phyloP scores from a whole-genome alignment of 2,329 filamentous ascomycete genomes.

The Fusarium incarnatum region DNA sequence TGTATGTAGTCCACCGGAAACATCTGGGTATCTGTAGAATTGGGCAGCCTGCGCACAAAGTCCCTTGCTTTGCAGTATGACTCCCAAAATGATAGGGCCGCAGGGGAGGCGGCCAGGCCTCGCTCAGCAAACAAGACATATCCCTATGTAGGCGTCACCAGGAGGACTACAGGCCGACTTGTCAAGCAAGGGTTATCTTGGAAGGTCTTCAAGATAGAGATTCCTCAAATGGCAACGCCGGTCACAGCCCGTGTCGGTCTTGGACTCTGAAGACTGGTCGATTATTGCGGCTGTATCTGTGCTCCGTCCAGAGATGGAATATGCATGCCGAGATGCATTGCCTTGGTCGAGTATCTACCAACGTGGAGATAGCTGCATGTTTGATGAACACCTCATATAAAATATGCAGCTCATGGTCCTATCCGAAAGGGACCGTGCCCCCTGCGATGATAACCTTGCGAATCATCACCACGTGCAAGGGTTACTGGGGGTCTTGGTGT shows the following conservation, averaged over 20 bases:
- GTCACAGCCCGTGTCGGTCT: slow-evolving; percentile 6
- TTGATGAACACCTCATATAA: slow-evolving; percentile 35
- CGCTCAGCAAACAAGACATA: not conserved
- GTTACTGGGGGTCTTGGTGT: slow-evolving; percentile 11
- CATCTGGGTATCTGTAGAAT: not conserved
- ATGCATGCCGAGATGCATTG: slow-evolving; percentile 24
- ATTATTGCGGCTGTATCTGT: slow-evolving; percentile 11
- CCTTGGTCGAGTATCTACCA: slow-evolving; percentile 15
- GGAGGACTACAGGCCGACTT: slow-evolving; percentile 10
- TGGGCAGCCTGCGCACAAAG: slow-evolving; percentile 10
- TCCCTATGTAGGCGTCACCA: slow-evolving; percentile 11
- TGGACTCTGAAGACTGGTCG: not conserved
- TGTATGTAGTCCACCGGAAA: not conserved
- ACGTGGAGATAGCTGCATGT: slow-evolving; percentile 36
- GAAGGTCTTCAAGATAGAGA: not conserved
- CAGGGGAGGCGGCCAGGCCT: slow-evolving; percentile 10
- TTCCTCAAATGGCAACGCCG: not conserved
- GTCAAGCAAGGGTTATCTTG: not conserved
- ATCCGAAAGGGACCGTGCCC: slow-evolving; percentile 24
- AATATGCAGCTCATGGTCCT: slow-evolving; percentile 36
- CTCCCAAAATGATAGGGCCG: slow-evolving; percentile 3
- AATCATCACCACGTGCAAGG: slow-evolving; percentile 31
- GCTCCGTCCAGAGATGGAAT: not conserved
- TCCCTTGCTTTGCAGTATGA: slow-evolving; percentile 15
- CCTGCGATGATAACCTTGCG: slow-evolving; percentile 20